Evolutionary conservation across 306 rosid genomes (phyloP).

Genomic region (Trichosanthes cucumerina): DNA sequence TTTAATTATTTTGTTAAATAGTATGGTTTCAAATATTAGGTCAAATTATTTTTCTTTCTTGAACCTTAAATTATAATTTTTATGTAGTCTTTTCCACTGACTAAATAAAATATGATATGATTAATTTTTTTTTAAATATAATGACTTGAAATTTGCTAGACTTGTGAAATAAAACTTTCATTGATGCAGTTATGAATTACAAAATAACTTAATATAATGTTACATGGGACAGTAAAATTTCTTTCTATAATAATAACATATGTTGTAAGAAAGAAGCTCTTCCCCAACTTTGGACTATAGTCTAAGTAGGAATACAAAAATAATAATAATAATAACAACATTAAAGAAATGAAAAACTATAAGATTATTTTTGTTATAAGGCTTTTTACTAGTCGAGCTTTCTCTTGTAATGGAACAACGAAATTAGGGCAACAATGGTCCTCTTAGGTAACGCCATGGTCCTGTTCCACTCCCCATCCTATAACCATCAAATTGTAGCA

Average conservation of each 20-base stretch:
- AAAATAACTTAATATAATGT: not conserved
- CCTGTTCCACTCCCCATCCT: constrained; percentile 21
- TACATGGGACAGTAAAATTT: not conserved
- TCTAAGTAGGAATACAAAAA: not conserved
- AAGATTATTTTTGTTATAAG: not conserved
- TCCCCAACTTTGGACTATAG: not conserved
- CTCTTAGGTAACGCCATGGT: constrained; percentile 16
- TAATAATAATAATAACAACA: not conserved
- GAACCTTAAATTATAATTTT: too few species aligned
- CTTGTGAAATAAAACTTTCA: not conserved
- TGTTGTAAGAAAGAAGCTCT: not conserved
- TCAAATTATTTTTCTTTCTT: too few species aligned
- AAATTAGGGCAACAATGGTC: constrained; percentile 7
- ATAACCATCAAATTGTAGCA: not conserved
- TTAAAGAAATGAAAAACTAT: not conserved
- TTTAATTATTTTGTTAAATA: not conserved
- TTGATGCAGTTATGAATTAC: not conserved
- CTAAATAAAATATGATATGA: too few species aligned
- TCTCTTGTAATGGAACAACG: not conserved
- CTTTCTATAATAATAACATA: not conserved
- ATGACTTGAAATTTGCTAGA: too few species aligned
- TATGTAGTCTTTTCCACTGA: too few species aligned
- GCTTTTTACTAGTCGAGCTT: not conserved
- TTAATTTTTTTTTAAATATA: too few species aligned
- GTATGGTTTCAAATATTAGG: not conserved